These are phyloP conservation scores for Blastomyces parvus DNA, from an alignment of 2,329 filamentous ascomycete species.

Conservation along the genomic window DNA sequence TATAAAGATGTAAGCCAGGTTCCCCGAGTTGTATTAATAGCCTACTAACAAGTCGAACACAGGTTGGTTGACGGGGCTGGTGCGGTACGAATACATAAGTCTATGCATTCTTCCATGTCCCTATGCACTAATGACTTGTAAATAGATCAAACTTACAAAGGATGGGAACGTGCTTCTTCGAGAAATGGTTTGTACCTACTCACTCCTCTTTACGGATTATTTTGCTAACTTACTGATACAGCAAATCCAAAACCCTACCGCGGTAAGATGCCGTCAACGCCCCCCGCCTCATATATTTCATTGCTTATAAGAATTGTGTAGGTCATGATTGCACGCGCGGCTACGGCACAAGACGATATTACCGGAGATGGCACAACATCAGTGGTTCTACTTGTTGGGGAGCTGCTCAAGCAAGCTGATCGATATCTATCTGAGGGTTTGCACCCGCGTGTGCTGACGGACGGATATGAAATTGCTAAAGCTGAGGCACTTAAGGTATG, in stretches of 20 bases:
- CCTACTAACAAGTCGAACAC: slow-evolving; percentile 21
- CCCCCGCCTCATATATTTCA: slow-evolving; percentile 8
- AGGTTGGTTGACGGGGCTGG: slow-evolving; percentile 56
- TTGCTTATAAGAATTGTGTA: slow-evolving; percentile 20
- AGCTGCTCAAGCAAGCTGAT: slow-evolving; percentile 95
- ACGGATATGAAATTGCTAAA: slow-evolving; percentile 96
- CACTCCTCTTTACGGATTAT: slow-evolving; percentile 1
- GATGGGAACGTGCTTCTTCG: slow-evolving; percentile 80
- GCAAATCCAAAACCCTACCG: slow-evolving; percentile 98
- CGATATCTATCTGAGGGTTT: slow-evolving; percentile 94
- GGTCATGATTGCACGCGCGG: slow-evolving; percentile 67
- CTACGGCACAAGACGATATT: slow-evolving; percentile 96
- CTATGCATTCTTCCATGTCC: slow-evolving; percentile 15
- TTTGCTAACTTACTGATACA: slow-evolving; percentile 28
- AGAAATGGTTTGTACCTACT: slow-evolving; percentile 47
- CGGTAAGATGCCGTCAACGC: slow-evolving; percentile 45
- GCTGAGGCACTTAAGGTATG: slow-evolving; percentile 73
- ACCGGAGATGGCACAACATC: slow-evolving; percentile 96
- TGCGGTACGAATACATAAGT: slow-evolving; percentile 35
- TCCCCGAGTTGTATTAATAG: slow-evolving; percentile 8
- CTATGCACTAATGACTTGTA: slow-evolving; percentile 18
- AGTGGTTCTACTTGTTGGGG: slow-evolving; percentile 87
- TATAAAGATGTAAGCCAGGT: slow-evolving; percentile 69
- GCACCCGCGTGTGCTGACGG: slow-evolving; percentile 91
- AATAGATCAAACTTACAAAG: slow-evolving; percentile 93